Conservation (phyloP, 441 rosid genomes). For the Bruguiera hainesii region DNA sequence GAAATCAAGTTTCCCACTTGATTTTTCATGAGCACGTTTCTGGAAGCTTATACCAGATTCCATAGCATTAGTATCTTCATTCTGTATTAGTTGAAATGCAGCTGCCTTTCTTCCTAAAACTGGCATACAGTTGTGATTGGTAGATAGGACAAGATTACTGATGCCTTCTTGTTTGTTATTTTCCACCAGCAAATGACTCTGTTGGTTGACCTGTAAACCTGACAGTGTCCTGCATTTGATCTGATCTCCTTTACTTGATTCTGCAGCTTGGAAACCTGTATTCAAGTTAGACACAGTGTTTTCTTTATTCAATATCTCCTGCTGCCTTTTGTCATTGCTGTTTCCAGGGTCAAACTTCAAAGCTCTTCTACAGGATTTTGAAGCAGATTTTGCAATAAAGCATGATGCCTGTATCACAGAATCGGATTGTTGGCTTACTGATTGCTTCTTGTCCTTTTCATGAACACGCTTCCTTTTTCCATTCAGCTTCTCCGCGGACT, state of each 20-base stretch:
- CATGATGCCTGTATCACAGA: slow-evolving; percentile 17
- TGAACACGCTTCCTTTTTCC: slow-evolving; percentile 65
- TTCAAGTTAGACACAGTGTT: slow-evolving; percentile 18
- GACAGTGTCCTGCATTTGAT: slow-evolving; percentile 21
- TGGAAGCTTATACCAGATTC: slow-evolving; percentile 26
- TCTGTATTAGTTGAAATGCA: background rate
- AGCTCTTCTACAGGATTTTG: slow-evolving; percentile 53
- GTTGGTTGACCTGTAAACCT: slow-evolving; percentile 34
- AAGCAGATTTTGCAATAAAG: slow-evolving; percentile 24
- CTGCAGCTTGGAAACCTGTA: slow-evolving; percentile 28
- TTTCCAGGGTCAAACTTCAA: slow-evolving; percentile 59
- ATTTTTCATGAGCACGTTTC: slow-evolving; percentile 31
- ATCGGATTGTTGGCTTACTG: slow-evolving; percentile 38
- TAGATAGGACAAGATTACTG: slow-evolving; percentile 22
- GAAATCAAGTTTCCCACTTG: slow-evolving; percentile 28
- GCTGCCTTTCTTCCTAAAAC: slow-evolving; percentile 1
- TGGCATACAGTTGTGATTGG: slow-evolving; percentile 28
- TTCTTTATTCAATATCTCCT: slow-evolving; percentile 22
- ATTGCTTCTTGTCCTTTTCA: slow-evolving; percentile 37
- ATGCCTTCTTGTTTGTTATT: slow-evolving; percentile 25
- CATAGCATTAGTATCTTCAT: slow-evolving; percentile 20
- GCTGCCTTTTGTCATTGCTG: slow-evolving; percentile 24
- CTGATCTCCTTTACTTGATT: slow-evolving; percentile 22
- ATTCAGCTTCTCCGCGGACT: slow-evolving; percentile 22
- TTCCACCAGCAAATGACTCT: slow-evolving; percentile 24